Evolutionary conservation across 2,329 filamentous ascomycete genomes (phyloP).

Genomic region (Alternaria arbusti): DNA sequence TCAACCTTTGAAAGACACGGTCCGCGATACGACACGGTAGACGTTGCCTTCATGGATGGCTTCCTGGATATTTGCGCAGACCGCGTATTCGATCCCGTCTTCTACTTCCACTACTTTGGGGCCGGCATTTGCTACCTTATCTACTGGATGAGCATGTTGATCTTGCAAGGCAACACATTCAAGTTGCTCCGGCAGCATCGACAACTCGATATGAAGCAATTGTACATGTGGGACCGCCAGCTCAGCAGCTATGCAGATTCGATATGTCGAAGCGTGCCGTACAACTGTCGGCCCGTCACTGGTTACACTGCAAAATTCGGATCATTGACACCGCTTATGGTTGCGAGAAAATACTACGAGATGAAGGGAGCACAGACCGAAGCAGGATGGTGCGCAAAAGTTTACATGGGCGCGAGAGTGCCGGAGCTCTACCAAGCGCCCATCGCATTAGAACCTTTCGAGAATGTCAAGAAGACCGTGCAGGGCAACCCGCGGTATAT

Average conservation of each 20-base stretch:
- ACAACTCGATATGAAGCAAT: conserved; percentile 35
- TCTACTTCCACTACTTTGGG: conserved; percentile 41
- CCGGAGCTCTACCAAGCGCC: conserved; percentile 40
- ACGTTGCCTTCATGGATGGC: conserved; percentile 29
- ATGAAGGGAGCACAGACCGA: conserved; percentile 34
- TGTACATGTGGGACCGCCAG: conserved; percentile 42
- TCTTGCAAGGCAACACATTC: conserved; percentile 45
- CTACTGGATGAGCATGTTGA: conserved; percentile 47
- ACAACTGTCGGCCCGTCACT: conserved; percentile 32
- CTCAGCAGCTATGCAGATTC: conserved; percentile 38
- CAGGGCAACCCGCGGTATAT: conserved; percentile 31
- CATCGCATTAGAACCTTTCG: conserved; percentile 34
- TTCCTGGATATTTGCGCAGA: conserved; percentile 38
- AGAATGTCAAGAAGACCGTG: conserved; percentile 34
- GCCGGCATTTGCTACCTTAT: conserved; percentile 44
- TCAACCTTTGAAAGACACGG: conserved; percentile 39
- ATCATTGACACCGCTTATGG: conserved; percentile 42
- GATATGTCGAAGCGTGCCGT: conserved; percentile 44
- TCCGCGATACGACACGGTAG: conserved; percentile 36
- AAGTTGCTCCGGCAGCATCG: conserved; percentile 31
- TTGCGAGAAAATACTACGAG: conserved; percentile 45
- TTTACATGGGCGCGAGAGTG: conserved; percentile 37
- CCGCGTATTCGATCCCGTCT: conserved; percentile 36
- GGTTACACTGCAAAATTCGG: conserved; percentile 44
- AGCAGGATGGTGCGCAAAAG: conserved; percentile 38